Conservation (phyloP, 1,139 yeast genomes). For the Hansenula sp. region DNA sequence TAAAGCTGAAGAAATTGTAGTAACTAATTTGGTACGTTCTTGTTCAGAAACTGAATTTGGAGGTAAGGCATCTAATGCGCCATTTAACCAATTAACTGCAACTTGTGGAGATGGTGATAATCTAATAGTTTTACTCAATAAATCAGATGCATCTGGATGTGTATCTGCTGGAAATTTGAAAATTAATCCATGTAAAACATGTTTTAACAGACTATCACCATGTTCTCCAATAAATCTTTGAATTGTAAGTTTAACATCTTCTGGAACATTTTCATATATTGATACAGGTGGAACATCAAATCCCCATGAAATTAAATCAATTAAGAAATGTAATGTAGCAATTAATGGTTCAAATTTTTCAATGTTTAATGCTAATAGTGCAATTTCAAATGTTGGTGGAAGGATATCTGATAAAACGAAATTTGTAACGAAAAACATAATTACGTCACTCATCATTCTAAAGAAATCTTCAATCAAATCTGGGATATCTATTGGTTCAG, state of each 20-base stretch:
- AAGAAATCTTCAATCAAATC: constrained; percentile 87
- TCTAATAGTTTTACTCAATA: constrained; percentile 61
- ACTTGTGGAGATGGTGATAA: constrained; percentile 36
- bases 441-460: constrained; percentile 74
- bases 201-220: constrained; percentile 53
- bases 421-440: constrained; percentile 72
- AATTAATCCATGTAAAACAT: constrained; percentile 62
- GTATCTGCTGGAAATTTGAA: constrained; percentile 70
- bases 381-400: constrained; percentile 54
- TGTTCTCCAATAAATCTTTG: constrained; percentile 39
- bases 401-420: constrained; percentile 55
- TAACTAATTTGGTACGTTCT: constrained; percentile 60
- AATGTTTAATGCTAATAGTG: constrained; percentile 50
- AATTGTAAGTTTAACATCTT: constrained; percentile 46
- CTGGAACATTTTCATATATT: constrained; percentile 52
- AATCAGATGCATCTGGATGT: constrained; percentile 71
- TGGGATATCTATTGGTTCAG: constrained; percentile 42
- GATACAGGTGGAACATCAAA: constrained; percentile 77
- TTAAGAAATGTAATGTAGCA: constrained; percentile 68
- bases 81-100: constrained; percentile 57
- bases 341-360: constrained; percentile 71
- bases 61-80: constrained; percentile 52
- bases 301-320: constrained; percentile 84
- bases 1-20: constrained; percentile 55
- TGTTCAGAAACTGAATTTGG: constrained; percentile 53